Percentiles rank a stretch among this genome's conserved stretches.
Evolutionary conservation across 495 filamentous ascomycete genomes (phyloP).

Genomic region (Xylaria cubensis): DNA sequence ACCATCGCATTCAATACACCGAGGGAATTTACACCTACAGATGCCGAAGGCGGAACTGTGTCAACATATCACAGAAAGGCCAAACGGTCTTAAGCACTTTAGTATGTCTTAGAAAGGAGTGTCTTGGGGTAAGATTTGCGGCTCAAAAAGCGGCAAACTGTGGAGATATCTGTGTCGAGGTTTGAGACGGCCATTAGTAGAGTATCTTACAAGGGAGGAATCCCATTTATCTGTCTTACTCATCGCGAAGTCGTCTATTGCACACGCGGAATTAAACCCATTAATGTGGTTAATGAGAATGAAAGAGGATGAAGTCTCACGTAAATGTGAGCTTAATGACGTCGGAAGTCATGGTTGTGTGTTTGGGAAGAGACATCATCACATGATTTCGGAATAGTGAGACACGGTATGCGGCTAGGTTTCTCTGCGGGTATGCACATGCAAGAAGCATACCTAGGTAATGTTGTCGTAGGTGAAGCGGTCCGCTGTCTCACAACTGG

Average conservation of each 20-base stretch:
- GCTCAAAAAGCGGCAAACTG: background rate
- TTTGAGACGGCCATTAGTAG: background rate
- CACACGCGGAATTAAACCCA: background rate
- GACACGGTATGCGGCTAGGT: background rate
- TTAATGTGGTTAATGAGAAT: background rate
- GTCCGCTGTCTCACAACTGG: background rate
- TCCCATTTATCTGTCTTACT: background rate
- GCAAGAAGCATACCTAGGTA: background rate
- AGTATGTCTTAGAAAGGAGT: background rate
- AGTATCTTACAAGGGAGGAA: background rate
- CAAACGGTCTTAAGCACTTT: background rate
- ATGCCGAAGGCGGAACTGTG: no score
- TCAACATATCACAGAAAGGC: no score
- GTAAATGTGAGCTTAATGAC: background rate
- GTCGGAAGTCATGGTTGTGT: no score
- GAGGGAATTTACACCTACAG: background rate
- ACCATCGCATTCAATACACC: background rate
- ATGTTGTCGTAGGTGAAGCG: background rate
- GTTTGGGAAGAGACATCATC: slow-evolving; percentile 7
- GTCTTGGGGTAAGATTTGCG: background rate
- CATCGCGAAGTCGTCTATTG: background rate
- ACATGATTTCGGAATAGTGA: background rate
- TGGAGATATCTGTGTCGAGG: background rate
- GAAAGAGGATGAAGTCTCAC: background rate
- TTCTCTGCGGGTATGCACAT: background rate